These are phyloP conservation scores for Boletus putidus DNA, from an alignment of 1,284 basidiomycete genomes.

Conservation along the genomic window DNA sequence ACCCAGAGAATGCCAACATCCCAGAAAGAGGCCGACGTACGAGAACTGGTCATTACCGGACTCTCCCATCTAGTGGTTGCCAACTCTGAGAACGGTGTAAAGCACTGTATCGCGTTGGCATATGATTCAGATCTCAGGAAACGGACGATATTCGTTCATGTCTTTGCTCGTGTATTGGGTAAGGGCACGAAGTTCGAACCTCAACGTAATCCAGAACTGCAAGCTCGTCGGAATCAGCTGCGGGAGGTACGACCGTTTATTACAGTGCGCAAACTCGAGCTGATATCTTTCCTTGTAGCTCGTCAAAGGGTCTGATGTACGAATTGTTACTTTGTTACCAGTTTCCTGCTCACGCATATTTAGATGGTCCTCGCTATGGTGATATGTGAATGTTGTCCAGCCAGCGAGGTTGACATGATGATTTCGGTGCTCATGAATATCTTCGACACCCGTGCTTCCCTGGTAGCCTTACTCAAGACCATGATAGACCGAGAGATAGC, in stretches of 20 bases:
- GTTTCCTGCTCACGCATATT: conserved; percentile 16
- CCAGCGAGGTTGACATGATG: conserved; percentile 77
- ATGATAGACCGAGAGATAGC: conserved; percentile 85
- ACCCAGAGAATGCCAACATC: conserved; percentile 48
- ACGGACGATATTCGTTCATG: conserved; percentile 81
- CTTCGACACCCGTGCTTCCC: conserved; percentile 75
- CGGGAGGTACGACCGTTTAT: conserved; percentile 55
- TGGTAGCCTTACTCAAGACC: conserved; percentile 75
- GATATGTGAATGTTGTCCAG: conserved; percentile 82
- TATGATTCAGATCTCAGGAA: conserved; percentile 76
- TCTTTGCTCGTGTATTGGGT: conserved; percentile 84
- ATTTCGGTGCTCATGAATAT: conserved; percentile 85
- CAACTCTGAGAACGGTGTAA: conserved; percentile 87
- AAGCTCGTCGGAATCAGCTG: conserved; percentile 57
- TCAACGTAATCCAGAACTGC: conserved; percentile 53
- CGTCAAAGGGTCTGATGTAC: conserved; percentile 70
- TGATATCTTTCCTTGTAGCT: conserved; percentile 46
- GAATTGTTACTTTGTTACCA: background rate
- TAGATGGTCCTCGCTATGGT: conserved; percentile 79
- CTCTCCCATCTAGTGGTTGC: conserved; percentile 80
- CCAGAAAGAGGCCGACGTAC: conserved; percentile 59
- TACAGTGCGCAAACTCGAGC: background rate
- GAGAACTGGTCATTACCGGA: conserved; percentile 73
- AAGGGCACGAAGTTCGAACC: conserved; percentile 75
- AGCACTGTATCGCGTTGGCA: conserved; percentile 81